A percentile compares a stretch with the other conserved stretches of the same genome.
Conservation (phyloP, 108 stramenopile genomes). For the Cyclotella choctawhatcheeana region DNA sequence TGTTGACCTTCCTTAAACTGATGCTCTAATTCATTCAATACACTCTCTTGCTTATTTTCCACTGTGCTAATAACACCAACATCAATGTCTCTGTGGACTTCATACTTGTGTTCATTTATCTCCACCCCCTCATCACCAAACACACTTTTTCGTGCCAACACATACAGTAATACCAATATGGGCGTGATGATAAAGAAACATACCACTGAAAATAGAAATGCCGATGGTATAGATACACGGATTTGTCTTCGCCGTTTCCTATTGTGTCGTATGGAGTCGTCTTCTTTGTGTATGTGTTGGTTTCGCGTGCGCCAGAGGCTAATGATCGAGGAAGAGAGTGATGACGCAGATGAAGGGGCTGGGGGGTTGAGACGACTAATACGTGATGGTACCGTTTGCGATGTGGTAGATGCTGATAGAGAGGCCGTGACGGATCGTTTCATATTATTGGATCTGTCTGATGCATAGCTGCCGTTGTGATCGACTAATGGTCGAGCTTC, state of each 20-base stretch:
- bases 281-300: constrained; percentile 19
- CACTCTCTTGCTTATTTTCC: not conserved
- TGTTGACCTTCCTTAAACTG: not conserved
- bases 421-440: constrained; percentile 8
- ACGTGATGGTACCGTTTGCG: not conserved
- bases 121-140: constrained; percentile 44
- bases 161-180: constrained; percentile 38
- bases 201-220: constrained; percentile 22
- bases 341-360: not conserved
- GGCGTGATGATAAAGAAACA: constrained; percentile 45
- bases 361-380: constrained; percentile 7
- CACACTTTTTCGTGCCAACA: constrained; percentile 40
- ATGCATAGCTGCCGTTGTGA: not conserved
- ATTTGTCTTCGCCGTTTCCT: constrained; percentile 16
- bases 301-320: constrained; percentile 20
- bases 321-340: not conserved
- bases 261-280: constrained; percentile 11
- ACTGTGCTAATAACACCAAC: not conserved
- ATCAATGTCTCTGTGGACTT: constrained; percentile 25
- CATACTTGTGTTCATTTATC: constrained; percentile 27
- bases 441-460: constrained; percentile 21
- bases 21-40: not conserved
- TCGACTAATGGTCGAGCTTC: constrained; percentile 38
- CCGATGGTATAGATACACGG: constrained; percentile 30
- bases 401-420: not conserved